Base-by-base conservation (phyloP, 805 yeast species). In the Candida arabinofermentans region DNA sequence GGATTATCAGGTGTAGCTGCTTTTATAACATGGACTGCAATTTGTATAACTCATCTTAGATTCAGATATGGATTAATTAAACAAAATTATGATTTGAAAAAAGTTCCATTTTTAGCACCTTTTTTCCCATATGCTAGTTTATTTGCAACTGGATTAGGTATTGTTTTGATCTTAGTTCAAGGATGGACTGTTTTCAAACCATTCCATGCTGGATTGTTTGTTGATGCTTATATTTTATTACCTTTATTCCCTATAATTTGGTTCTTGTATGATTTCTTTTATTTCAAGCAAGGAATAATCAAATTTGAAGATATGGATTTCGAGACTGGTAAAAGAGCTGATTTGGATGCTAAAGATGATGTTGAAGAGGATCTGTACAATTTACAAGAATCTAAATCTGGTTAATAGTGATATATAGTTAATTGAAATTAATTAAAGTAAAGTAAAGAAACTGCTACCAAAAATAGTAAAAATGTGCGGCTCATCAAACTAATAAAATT, bases 141-240 rank as follows among this genome's bases (percentile, higher is more conserved):
- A 49, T 27, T 70, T 51, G 74, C 75, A 5, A 61, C 72, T 35
- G 39, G 46, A 10, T 43, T 70, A 8, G 96, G 95, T 31, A 83
- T 75, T 1, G 83, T 78, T 42, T 70, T 74, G 29, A 89, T 85
- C 37, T 77, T 75, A 40, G 90, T 78, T 16, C 86, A 80, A 57
- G 84, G 85, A 3, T 80, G 85, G 84, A 66, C 81, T 0, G 64
- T 70, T 31, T 73, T 80, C 47, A 67, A 67, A 37, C 86, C 86
- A 1, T 80, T 77, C 49, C 61, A 65, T 23, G 77, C 78, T 3
- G 80, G 79, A 16, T 51, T 51, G 36, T 74, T 74, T 50, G 68
- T 74, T 33, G 87, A 80, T 56, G 75, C 80, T 3, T 82, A 82
- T 55, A 73, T 82, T 44, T 54, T 82, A 50, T 50, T 82, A 8